A percentile compares a stretch with the other conserved stretches of the same genome.
Conservation (phyloP, 2,329 filamentous ascomycete species). For the Aureobasidium melanogenum region DNA sequence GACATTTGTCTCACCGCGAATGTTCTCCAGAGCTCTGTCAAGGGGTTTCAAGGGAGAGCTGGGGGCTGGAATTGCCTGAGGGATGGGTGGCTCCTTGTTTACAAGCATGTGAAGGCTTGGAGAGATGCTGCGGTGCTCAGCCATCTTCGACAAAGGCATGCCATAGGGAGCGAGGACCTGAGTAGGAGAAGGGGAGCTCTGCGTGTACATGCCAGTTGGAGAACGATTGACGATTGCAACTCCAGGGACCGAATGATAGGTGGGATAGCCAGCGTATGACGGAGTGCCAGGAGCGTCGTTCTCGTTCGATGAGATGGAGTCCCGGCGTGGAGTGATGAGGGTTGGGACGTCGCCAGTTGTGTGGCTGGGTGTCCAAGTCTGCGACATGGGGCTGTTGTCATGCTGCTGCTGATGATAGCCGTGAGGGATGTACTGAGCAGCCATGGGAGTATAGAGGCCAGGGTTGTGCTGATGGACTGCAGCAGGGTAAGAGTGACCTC, state of each 20-base stretch:
- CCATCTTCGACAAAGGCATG: constrained; percentile 29
- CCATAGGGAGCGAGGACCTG: constrained; percentile 38
- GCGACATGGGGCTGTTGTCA: constrained; percentile 38
- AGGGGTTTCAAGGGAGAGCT: constrained; percentile 80
- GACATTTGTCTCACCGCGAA: constrained; percentile 91
- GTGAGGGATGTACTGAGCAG: constrained; percentile 34
- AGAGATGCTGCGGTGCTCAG: constrained; percentile 32
- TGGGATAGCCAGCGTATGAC: constrained; percentile 33
- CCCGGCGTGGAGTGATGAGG: constrained; percentile 43
- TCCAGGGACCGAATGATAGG: constrained; percentile 27
- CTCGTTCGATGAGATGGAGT: constrained; percentile 45
- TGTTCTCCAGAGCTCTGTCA: constrained; percentile 89
- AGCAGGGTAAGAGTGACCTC: constrained; percentile 20
- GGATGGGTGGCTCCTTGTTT: constrained; percentile 70
- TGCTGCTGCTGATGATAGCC: constrained; percentile 35
- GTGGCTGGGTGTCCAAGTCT: constrained; percentile 37
- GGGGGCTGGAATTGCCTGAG: constrained; percentile 80
- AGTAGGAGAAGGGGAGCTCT: constrained; percentile 42
- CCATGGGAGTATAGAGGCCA: constrained; percentile 37
- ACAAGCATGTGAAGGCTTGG: constrained; percentile 38
- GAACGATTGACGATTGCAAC: constrained; percentile 42
- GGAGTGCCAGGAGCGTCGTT: constrained; percentile 43
- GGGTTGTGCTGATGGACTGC: constrained; percentile 24
- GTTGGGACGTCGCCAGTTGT: constrained; percentile 40
- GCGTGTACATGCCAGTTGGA: constrained; percentile 39